These are phyloP conservation scores for Candida lessepsii DNA, from an alignment of 805 yeast genomes.

Conservation along the genomic window DNA sequence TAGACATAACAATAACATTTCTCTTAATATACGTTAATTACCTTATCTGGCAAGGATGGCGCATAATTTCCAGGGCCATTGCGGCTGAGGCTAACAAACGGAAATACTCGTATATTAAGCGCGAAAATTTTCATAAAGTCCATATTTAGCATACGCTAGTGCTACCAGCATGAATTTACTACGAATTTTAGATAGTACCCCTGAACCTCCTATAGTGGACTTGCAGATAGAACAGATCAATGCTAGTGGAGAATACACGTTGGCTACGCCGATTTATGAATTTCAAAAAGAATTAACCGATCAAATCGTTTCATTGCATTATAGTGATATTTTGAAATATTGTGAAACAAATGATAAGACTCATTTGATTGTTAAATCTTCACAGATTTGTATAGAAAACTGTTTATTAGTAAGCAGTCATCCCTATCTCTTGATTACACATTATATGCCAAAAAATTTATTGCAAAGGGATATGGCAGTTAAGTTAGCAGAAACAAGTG, in stretches of 20 bases:
- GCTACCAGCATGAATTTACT: slow-evolving; percentile 61
- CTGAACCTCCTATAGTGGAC: slow-evolving; percentile 76
- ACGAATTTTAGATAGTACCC: slow-evolving; percentile 75
- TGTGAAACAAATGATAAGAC: slow-evolving; percentile 59
- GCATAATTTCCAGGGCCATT: neutral
- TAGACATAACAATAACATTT: too few species aligned
- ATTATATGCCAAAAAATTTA: slow-evolving; percentile 79
- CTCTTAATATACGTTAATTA: too few species aligned
- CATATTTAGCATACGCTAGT: neutral
- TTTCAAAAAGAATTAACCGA: slow-evolving; percentile 87
- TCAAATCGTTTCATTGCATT: slow-evolving; percentile 88
- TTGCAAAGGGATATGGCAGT: slow-evolving; percentile 68
- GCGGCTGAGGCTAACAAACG: neutral
- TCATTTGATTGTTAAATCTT: slow-evolving; percentile 65
- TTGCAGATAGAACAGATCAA: slow-evolving; percentile 45
- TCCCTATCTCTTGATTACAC: slow-evolving; percentile 82
- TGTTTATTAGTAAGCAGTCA: slow-evolving; percentile 82
- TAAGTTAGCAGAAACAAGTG: slow-evolving; percentile 73
- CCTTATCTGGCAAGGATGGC: too few species aligned
- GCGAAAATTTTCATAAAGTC: neutral
- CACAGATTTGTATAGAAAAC: slow-evolving; percentile 72
- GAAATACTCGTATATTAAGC: neutral
- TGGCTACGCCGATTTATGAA: slow-evolving; percentile 81
- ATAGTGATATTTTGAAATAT: slow-evolving; percentile 83
- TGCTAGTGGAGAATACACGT: slow-evolving; percentile 61